These are phyloP conservation scores for Diddensiella caesifluorescens DNA, from an alignment of 805 yeast species.

Conservation along the genomic window DNA sequence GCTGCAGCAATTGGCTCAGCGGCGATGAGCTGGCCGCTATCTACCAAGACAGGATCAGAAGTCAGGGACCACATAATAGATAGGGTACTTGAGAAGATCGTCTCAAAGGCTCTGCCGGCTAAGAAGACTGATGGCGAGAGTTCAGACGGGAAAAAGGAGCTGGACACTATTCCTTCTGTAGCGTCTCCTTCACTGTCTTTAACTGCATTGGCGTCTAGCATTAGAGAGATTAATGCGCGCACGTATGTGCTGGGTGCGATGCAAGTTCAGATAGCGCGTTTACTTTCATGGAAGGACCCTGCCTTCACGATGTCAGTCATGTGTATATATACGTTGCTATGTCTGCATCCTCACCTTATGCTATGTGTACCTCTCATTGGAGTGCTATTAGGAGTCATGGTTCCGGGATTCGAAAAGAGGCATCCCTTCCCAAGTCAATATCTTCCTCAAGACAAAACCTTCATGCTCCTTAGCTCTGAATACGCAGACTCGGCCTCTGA, in stretches of 20 bases:
- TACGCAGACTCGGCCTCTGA: neutral
- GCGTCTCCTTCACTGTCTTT: slow-evolving; percentile 54
- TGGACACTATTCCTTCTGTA: neutral
- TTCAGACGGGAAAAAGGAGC: too few species aligned
- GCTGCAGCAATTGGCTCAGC: too few species aligned
- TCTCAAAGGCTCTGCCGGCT: neutral
- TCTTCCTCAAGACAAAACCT: slow-evolving; percentile 19
- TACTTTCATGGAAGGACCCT: slow-evolving; percentile 73
- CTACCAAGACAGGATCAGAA: too few species aligned
- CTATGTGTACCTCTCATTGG: slow-evolving; percentile 57
- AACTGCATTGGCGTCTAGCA: slow-evolving; percentile 47
- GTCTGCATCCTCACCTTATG: slow-evolving; percentile 66
- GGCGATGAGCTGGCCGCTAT: too few species aligned
- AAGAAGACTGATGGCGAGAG: neutral
- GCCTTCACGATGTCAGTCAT: slow-evolving; percentile 59
- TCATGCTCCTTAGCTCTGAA: neutral
- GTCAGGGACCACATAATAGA: slow-evolving; percentile 3
- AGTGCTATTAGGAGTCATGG: slow-evolving; percentile 51
- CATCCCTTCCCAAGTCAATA: slow-evolving; percentile 47
- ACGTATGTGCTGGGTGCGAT: slow-evolving; percentile 52
- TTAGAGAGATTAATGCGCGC: slow-evolving; percentile 21
- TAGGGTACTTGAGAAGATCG: slow-evolving; percentile 3
- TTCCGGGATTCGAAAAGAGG: slow-evolving; percentile 63
- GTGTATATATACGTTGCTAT: slow-evolving; percentile 57
- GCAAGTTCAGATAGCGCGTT: slow-evolving; percentile 55